phyloP scores from a whole-genome alignment of 345 rosid genomes.

The Boechera retrofracta region DNA sequence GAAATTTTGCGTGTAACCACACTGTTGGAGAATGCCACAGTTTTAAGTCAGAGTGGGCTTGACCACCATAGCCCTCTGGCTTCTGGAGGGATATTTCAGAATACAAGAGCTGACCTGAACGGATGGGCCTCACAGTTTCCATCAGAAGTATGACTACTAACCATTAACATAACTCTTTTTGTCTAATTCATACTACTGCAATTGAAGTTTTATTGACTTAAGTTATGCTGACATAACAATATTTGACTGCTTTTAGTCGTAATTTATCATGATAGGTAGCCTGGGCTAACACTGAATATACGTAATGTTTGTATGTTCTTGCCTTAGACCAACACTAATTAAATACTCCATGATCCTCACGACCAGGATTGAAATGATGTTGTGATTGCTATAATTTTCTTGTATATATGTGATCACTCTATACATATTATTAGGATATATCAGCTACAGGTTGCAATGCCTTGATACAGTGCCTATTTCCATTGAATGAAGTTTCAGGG shows the following conservation, averaged over 20 bases:
- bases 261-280: slow-evolving; percentile 53
- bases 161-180: slow-evolving; percentile 91
- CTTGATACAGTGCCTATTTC: slow-evolving; percentile 18
- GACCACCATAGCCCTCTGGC: slow-evolving; percentile 94
- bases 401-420: slow-evolving; percentile 10
- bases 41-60: slow-evolving; percentile 96
- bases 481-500: slow-evolving; percentile 12
- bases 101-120: slow-evolving; percentile 91
- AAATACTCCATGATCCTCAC: slow-evolving; percentile 7
- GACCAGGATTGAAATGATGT: slow-evolving; percentile 6
- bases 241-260: slow-evolving; percentile 49
- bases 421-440: slow-evolving; percentile 28
- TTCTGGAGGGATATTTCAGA: slow-evolving; percentile 90
- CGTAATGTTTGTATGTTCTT: slow-evolving; percentile 18
- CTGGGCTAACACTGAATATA: slow-evolving; percentile 48
- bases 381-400: slow-evolving; percentile 3
- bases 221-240: slow-evolving; percentile 60
- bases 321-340: slow-evolving; percentile 33
- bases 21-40: slow-evolving; percentile 98
- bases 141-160: slow-evolving; percentile 99
- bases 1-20: slow-evolving; percentile 98
- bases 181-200: slow-evolving; percentile 63
- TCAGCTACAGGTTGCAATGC: slow-evolving; percentile 32
- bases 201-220: slow-evolving; percentile 59
- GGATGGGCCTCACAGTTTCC: slow-evolving; percentile 95